Conservation (phyloP, 495 filamentous ascomycete genomes). For the Xylaria flabelliformis region DNA sequence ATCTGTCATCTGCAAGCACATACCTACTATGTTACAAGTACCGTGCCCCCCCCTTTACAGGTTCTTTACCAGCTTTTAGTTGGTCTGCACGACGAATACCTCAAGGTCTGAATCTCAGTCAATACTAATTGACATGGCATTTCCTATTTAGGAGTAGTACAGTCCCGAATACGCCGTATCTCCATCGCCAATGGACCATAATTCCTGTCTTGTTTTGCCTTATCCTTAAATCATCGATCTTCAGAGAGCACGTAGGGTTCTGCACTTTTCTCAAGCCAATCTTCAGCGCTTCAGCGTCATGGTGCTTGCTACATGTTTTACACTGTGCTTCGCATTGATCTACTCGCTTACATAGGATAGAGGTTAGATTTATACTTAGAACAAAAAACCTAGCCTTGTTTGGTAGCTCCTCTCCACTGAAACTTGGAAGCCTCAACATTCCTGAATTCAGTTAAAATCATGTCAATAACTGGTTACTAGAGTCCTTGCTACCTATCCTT, state of each 20-base stretch:
- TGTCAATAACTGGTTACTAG: too few relatives aligned
- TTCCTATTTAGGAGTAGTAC: conserved; percentile 5
- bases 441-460: too few relatives aligned
- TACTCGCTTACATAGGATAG: not conserved
- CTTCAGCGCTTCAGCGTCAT: not conserved
- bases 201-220: not conserved
- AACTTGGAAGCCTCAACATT: too few relatives aligned
- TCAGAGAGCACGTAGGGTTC: not conserved
- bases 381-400: too few relatives aligned
- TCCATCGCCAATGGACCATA: not conserved
- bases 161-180: not conserved
- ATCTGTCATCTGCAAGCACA: not conserved
- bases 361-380: too few relatives aligned
- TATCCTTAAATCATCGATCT: not conserved
- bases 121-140: not conserved
- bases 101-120: not conserved
- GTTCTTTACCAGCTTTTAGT: not conserved
- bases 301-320: not conserved
- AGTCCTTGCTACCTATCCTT: too few relatives aligned
- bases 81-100: not conserved
- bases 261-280: not conserved
- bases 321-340: not conserved
- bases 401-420: too few relatives aligned
- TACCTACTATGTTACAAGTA: not conserved
- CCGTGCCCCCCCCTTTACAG: not conserved